Conservation (phyloP, 1,139 yeast genomes). For the Hemisphaericaspora lyxosophila region DNA sequence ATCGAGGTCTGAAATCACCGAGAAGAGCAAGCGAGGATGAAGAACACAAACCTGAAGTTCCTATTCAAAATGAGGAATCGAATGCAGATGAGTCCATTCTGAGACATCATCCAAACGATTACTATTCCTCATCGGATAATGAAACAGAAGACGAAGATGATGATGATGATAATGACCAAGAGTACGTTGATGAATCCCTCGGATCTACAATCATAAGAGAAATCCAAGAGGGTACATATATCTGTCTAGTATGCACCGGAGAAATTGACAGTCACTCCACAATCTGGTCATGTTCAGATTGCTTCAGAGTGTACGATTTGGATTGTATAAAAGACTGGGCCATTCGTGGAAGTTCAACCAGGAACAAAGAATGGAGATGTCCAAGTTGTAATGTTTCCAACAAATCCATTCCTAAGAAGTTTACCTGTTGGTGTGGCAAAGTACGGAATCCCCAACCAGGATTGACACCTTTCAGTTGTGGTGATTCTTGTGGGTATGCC, state of each 20-base stretch:
- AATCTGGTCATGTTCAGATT: constrained; percentile 72
- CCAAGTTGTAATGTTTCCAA: constrained; percentile 75
- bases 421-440: constrained; percentile 92
- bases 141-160: constrained; percentile 2
- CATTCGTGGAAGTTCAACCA: constrained; percentile 63
- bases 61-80: not conserved
- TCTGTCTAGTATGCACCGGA: constrained; percentile 81
- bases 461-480: constrained; percentile 82
- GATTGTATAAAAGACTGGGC: constrained; percentile 87
- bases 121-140: constrained; percentile 2
- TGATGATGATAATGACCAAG: constrained; percentile 8
- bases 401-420: constrained; percentile 53
- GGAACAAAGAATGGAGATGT: constrained; percentile 70
- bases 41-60: not conserved
- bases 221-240: constrained; percentile 65
- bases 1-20: constrained; percentile 10
- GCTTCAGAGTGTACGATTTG: constrained; percentile 78
- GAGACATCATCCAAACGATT: constrained; percentile 9
- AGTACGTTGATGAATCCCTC: constrained; percentile 26
- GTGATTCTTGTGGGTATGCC: constrained; percentile 68
- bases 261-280: constrained; percentile 68
- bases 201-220: constrained; percentile 48
- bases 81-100: constrained; percentile 10
- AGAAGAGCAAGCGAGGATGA: not conserved
- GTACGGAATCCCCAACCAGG: constrained; percentile 64